phyloP scores from a whole-genome alignment of 441 rosid genomes.

The Jatropha multifida region DNA sequence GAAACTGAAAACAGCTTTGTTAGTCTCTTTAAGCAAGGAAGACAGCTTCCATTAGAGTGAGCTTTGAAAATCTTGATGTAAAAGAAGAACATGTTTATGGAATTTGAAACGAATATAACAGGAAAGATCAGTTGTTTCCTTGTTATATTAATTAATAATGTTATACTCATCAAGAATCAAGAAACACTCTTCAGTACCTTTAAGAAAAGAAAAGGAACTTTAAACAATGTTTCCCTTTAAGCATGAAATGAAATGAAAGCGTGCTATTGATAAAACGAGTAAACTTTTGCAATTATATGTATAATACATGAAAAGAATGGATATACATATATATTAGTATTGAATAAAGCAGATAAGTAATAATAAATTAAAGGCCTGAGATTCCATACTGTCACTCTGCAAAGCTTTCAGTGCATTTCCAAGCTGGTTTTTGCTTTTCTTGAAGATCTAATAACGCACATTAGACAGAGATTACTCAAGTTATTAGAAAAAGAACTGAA shows the following conservation, averaged over 20 bases:
- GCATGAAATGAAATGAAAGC: conserved; percentile 1
- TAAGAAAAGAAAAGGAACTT: not conserved
- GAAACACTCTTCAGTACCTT: not conserved
- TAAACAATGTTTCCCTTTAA: conserved; percentile 4
- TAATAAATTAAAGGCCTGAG: conserved; percentile 3
- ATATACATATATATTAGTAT: not conserved
- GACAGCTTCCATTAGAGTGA: not conserved
- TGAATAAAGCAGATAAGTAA: not conserved
- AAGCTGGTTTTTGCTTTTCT: conserved; percentile 20
- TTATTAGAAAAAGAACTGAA: not conserved
- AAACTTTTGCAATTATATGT: not conserved
- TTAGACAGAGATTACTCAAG: conserved; percentile 14
- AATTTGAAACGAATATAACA: not conserved
- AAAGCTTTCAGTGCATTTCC: conserved; percentile 31
- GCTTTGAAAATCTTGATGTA: not conserved
- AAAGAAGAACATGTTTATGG: not conserved
- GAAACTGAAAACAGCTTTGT: not conserved
- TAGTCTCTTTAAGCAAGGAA: not conserved
- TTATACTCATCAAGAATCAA: too few relatives aligned
- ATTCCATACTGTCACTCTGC: conserved; percentile 17
- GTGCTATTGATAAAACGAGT: conserved; percentile 9
- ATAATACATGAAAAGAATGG: conserved; percentile 16
- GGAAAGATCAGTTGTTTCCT: too few relatives aligned
- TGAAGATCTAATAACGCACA: conserved; percentile 11
- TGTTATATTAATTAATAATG: too few relatives aligned